These are phyloP conservation scores for Leucoagaricus sp. DNA, from an alignment of 1,284 basidiomycete genomes.

Conservation along the genomic window DNA sequence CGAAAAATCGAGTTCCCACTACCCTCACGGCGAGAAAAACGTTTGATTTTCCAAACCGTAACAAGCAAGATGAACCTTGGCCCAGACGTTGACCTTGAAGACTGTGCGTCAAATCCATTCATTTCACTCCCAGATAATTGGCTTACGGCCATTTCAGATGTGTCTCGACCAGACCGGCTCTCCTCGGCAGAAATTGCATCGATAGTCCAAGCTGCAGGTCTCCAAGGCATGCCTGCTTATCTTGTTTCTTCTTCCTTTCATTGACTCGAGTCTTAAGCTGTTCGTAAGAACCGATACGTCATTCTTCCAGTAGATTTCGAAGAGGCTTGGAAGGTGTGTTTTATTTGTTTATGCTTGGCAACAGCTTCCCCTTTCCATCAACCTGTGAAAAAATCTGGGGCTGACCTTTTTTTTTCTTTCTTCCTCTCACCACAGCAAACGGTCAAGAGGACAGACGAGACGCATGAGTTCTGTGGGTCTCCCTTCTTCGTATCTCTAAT, in stretches of 20 bases:
- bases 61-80: slow-evolving; percentile 98
- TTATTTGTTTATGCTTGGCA: slow-evolving; percentile 48
- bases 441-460: slow-evolving; percentile 92
- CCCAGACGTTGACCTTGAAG: slow-evolving; percentile 97
- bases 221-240: slow-evolving; percentile 76
- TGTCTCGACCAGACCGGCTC: slow-evolving; percentile 94
- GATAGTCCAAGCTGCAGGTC: slow-evolving; percentile 95
- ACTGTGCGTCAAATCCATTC: slow-evolving; percentile 66
- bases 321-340: slow-evolving; percentile 95
- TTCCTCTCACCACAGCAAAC: slow-evolving; percentile 70
- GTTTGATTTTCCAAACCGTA: slow-evolving; percentile 98
- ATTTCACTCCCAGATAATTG: background rate
- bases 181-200: slow-evolving; percentile 96
- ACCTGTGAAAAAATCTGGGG: slow-evolving; percentile 34
- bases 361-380: slow-evolving; percentile 19
- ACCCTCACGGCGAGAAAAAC: slow-evolving; percentile 93
- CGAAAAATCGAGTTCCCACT: slow-evolving; percentile 99
- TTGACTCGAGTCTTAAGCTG: slow-evolving; percentile 54
- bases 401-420: slow-evolving; percentile 24
- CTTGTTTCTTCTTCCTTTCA: background rate
- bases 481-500: slow-evolving; percentile 2
- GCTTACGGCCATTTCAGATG: slow-evolving; percentile 55
- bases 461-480: slow-evolving; percentile 90
- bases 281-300: slow-evolving; percentile 97
- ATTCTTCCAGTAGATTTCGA: slow-evolving; percentile 98